phyloP scores from a whole-genome alignment of 805 yeast species.

The Ogataea degrootiae region DNA sequence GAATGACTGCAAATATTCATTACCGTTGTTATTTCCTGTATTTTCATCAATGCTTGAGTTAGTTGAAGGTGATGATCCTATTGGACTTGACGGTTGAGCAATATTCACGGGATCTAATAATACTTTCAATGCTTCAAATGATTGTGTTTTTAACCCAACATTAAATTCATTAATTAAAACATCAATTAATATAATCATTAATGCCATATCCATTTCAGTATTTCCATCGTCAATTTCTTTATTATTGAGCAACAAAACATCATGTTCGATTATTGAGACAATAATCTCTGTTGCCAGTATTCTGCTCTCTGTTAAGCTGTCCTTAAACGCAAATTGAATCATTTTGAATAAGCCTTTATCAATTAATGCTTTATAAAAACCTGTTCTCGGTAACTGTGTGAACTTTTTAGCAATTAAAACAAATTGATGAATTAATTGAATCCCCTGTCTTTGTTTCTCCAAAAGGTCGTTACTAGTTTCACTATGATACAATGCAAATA shows the following conservation, averaged over 20 bases:
- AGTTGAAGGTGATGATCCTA: constrained; percentile 12
- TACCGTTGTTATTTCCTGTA: constrained; percentile 13
- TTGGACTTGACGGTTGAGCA: constrained; percentile 7
- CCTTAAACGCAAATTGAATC: constrained; percentile 66
- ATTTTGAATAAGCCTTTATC: constrained; percentile 65
- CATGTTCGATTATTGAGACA: constrained; percentile 79
- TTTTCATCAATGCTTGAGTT: constrained; percentile 7
- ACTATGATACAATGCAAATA: constrained; percentile 53
- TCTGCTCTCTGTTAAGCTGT: constrained; percentile 43
- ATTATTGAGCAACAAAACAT: constrained; percentile 53
- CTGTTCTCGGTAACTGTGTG: constrained; percentile 56
- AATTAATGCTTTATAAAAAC: constrained; percentile 60
- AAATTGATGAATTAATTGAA: constrained; percentile 75
- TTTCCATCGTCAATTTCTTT: constrained; percentile 10
- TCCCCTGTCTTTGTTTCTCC: constrained; percentile 56
- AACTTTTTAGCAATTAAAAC: constrained; percentile 66
- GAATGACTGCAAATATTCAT: constrained; percentile 49
- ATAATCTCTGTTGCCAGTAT: constrained; percentile 76
- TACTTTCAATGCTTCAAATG: constrained; percentile 75
- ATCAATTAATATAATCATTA: constrained; percentile 49
- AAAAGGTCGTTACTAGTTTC: constrained; percentile 5
- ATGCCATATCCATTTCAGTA: constrained; percentile 34
- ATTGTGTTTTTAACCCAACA: constrained; percentile 74
- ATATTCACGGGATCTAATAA: constrained; percentile 53
- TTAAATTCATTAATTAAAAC: constrained; percentile 59